Evolutionary conservation across 805 yeast species (phyloP).

Genomic region (Clavispora carvajalis): DNA sequence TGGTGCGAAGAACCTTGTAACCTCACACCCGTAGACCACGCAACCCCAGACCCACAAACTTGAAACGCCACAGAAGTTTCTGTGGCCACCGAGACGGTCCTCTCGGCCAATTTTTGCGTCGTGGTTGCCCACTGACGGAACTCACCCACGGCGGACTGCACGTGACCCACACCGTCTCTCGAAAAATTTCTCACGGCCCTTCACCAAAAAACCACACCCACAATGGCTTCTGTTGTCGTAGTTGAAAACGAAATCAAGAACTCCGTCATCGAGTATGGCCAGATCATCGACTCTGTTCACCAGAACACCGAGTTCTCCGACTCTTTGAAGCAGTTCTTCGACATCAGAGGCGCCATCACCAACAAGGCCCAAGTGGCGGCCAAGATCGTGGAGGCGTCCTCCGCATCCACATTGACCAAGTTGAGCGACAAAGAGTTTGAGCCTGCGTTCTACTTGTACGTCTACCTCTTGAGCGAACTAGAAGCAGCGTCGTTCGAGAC

Average conservation of each 20-base stretch:
- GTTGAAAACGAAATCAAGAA: slow-evolving; percentile 39
- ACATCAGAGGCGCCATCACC: slow-evolving; percentile 19
- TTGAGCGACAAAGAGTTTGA: slow-evolving; percentile 42
- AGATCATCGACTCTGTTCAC: slow-evolving; percentile 30
- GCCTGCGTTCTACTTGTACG: slow-evolving; percentile 39
- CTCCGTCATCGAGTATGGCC: slow-evolving; percentile 36
- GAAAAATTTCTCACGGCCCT: slow-evolving; percentile 13
- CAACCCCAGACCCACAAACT: no score
- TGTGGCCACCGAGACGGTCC: no score
- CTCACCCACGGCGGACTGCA: slow-evolving; percentile 4
- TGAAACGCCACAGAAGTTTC: no score
- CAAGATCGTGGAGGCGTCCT: slow-evolving; percentile 24
- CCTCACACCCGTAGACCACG: no score
- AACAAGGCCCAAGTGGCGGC: slow-evolving; percentile 26
- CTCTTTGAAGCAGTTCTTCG: slow-evolving; percentile 20
- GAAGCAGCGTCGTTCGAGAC: slow-evolving; percentile 19
- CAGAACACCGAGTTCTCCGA: slow-evolving; percentile 25
- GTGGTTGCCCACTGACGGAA: no score
- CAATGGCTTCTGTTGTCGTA: slow-evolving; percentile 39
- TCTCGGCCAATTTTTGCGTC: no score
- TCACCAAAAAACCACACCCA: slow-evolving; percentile 5
- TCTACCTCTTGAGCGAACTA: slow-evolving; percentile 30
- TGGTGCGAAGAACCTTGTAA: no score
- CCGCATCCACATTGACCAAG: slow-evolving; percentile 24
- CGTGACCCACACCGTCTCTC: slow-evolving; percentile 11